These are phyloP conservation scores for Peziza echinospora DNA, from an alignment of 495 filamentous ascomycete genomes.

Conservation along the genomic window DNA sequence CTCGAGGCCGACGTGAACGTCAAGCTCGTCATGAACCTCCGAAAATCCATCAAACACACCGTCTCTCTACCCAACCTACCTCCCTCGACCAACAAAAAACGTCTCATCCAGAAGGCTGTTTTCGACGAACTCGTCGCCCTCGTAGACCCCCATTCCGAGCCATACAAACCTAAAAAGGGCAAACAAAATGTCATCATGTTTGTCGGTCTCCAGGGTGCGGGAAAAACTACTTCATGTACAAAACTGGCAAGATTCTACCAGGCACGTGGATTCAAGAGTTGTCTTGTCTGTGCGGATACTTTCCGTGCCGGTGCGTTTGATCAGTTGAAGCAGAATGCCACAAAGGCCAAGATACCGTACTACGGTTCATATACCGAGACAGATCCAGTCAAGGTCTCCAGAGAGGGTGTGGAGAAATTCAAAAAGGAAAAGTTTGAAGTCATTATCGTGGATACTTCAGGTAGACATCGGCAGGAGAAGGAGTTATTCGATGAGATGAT, in stretches of 20 bases:
- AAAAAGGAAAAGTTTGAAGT: slow-evolving; percentile 97
- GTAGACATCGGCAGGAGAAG: slow-evolving; percentile 81
- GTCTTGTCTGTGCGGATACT: slow-evolving; percentile 92
- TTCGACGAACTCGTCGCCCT: slow-evolving; percentile 92
- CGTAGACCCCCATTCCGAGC: slow-evolving; percentile 85
- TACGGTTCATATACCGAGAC: slow-evolving; percentile 90
- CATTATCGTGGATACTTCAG: slow-evolving; percentile 94
- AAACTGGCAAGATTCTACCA: slow-evolving; percentile 93
- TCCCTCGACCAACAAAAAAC: slow-evolving; percentile 85
- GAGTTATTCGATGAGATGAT: slow-evolving; percentile 96
- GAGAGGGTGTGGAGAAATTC: slow-evolving; percentile 93
- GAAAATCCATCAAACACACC: slow-evolving; percentile 70
- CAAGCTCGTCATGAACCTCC: slow-evolving; percentile 72
- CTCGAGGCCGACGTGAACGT: slow-evolving; percentile 93
- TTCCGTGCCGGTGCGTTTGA: slow-evolving; percentile 97
- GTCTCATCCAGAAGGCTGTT: slow-evolving; percentile 90
- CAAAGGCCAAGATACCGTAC: slow-evolving; percentile 97
- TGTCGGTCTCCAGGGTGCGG: slow-evolving; percentile 86
- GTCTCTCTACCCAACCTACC: slow-evolving; percentile 89
- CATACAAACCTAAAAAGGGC: slow-evolving; percentile 93
- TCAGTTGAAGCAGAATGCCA: slow-evolving; percentile 96
- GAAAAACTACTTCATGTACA: slow-evolving; percentile 96
- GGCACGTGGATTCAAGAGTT: slow-evolving; percentile 77
- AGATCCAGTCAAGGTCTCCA: slow-evolving; percentile 78
- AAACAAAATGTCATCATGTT: slow-evolving; percentile 98